These are phyloP conservation scores for Kwoniella shandongensis DNA, from an alignment of 768 basidiomycete genomes.

Conservation along the genomic window DNA sequence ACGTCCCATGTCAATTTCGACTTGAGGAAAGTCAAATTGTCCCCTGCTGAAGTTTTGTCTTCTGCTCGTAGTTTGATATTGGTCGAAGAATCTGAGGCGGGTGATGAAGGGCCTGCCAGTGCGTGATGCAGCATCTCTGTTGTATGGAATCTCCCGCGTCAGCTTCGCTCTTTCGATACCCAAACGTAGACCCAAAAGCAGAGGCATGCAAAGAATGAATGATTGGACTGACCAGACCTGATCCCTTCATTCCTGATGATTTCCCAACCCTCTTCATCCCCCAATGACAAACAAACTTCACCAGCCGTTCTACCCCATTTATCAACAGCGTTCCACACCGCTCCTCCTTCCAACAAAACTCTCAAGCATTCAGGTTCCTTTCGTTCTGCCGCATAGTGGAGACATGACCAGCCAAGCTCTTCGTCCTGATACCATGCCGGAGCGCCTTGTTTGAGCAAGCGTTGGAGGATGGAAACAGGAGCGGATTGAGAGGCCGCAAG, in stretches of 20 bases:
- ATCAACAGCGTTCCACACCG: conserved; percentile 93
- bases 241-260: conserved; percentile 89
- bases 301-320: conserved; percentile 77
- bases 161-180: too few relatives aligned
- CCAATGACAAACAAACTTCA: conserved; percentile 84
- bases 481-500: conserved; percentile 23
- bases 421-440: conserved; percentile 90
- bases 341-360: conserved; percentile 73
- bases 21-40: conserved; percentile 63
- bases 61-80: conserved; percentile 44
- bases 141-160: too few relatives aligned
- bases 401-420: conserved; percentile 70
- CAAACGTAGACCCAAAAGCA: not conserved
- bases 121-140: conserved; percentile 54
- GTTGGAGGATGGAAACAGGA: conserved; percentile 30
- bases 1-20: conserved; percentile 67
- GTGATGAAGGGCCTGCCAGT: conserved; percentile 34
- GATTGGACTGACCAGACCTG: conserved; percentile 66
- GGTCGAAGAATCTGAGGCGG: conserved; percentile 11
- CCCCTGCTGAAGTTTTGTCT: conserved; percentile 51
- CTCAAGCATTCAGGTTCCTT: conserved; percentile 67
- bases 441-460: conserved; percentile 55
- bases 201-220: too few relatives aligned
- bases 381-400: conserved; percentile 74
- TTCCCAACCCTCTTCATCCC: conserved; percentile 70